Base-by-base conservation (phyloP, 2,329 filamentous ascomycete genomes). In the Aspergillus ibericus region DNA sequence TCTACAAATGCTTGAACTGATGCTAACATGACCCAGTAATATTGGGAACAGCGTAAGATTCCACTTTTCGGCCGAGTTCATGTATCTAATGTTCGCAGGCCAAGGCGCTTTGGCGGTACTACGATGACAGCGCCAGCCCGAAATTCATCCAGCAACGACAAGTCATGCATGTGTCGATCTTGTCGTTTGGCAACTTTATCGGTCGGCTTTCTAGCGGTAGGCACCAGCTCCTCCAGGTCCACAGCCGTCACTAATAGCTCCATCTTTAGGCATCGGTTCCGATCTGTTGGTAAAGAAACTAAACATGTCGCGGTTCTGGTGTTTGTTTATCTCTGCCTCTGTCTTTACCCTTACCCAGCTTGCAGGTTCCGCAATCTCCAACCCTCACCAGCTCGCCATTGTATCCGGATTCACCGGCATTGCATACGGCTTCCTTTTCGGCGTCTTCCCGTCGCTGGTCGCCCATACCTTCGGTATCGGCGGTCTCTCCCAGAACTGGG, bases 401-500 rank as follows among this genome's bases (percentile, higher is more conserved):
- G 88, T 98, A 16, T 97, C 93, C 0, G 85, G 87, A 0, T 82
- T 96, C 20, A 96, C 90, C 0, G 95, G 95, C 0, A 80, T 98
- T 1, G 93, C 88, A 1, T 99, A 99, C 73, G 95, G 95, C 2
- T 91, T 96, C 64, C 82, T 98, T 0, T 98, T 98, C 66, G 95
- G 95, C 34, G 93, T 96, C 18, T 96, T 91, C 74, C 95, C 95
- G 0, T 93, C 92, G 12, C 86, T 98, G 16, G 85, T 91, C 9
- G 92, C 93, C 6, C 93, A 98, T 72, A 88, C 89, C 0, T 99
- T 99, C 72, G 95, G 95, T 7, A 89, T 97, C 25, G 84, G 88
- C 60, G 93, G 93, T 1, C 81, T 99, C 48, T 92, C 89, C 56
- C 91, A 96, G 71, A 99, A 98, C 70, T 99, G 95, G 93, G 95